Evolutionary conservation across 2,329 filamentous ascomycete genomes (phyloP).

Genomic region (Penicillium sp.): DNA sequence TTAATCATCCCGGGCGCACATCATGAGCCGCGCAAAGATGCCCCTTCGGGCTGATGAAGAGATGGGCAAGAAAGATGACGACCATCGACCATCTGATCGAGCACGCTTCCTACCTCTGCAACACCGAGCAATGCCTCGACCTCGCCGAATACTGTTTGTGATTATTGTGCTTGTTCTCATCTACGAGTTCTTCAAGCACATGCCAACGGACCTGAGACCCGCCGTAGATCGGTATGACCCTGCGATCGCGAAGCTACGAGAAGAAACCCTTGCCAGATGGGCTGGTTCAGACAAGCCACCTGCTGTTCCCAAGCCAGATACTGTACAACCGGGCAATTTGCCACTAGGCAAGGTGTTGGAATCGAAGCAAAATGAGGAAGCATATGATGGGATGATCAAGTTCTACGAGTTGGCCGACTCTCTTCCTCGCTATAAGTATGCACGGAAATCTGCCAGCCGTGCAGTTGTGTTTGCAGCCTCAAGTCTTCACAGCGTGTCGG

Average conservation of each 20-base stretch:
- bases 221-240: slow-evolving; percentile 32
- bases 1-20: slow-evolving; percentile 13
- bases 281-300: slow-evolving; percentile 9
- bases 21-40: slow-evolving; percentile 42
- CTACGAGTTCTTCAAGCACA: slow-evolving; percentile 64
- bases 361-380: slow-evolving; percentile 26
- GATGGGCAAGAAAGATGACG: slow-evolving; percentile 64
- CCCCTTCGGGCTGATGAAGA: slow-evolving; percentile 57
- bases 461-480: slow-evolving; percentile 72
- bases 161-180: slow-evolving; percentile 51
- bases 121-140: slow-evolving; percentile 35
- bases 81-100: slow-evolving; percentile 46
- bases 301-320: slow-evolving; percentile 5
- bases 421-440: slow-evolving; percentile 56
- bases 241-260: slow-evolving; percentile 16
- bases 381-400: slow-evolving; percentile 65
- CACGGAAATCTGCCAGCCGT: slow-evolving; percentile 59
- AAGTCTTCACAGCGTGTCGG: slow-evolving; percentile 68
- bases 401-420: slow-evolving; percentile 64
- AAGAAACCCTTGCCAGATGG: slow-evolving; percentile 7
- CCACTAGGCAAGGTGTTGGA: slow-evolving; percentile 13
- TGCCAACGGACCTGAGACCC: slow-evolving; percentile 52
- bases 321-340: slow-evolving; percentile 10
- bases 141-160: slow-evolving; percentile 52
- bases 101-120: slow-evolving; percentile 32